Evolutionary conservation across 305 asterid species (phyloP), one percentile per base, ranked within the genome.

Genomic region (Solanum hybrid): DNA sequence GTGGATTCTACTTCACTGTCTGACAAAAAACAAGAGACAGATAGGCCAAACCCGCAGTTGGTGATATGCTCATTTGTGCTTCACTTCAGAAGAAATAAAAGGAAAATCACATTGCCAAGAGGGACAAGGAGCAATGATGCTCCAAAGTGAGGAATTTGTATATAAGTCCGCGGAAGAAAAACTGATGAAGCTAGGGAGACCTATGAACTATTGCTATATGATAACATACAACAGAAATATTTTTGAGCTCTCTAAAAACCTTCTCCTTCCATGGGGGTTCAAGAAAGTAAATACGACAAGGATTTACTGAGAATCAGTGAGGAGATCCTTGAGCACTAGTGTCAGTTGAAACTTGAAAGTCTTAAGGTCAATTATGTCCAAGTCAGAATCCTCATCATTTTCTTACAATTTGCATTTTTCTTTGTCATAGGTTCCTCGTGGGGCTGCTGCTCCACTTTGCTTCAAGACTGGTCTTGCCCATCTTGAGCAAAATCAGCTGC

Each of bases 401-500:
- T 51, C 88, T 84, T 84, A 83, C 87, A 33, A 20, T 84, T 20
- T 84, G 75, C 34, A 33, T 86, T 86, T 89, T 86, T 36, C 88
- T 87, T 90, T 89, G 87, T 90, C 90, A 74, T 89, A 98, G 99
- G 98, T 98, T 93, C 99, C 99, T 39, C 99, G 99, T 69, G 99
- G 99, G 90, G 98, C 99, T 80, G 96, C 95, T 82, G 99, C 99
- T 84, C 94, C 99, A 82, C 92, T 95, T 90, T 98, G 99, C 93
- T 98, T 98, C 90, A 98, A 97, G 94, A 97, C 95, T 89, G 99
- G 99, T 87, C 98, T 98, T 91, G 96, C 95, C 90, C 99, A 98
- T 94, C 97, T 98, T 92, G 99, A 98, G 94, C 99, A 96, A 92
- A 98, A 98, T 94, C 99, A 98, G 93, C 98, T 98, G 86, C 95